Evolutionary conservation across 164 flowering plant genomes (phyloP), one percentile per base, ranked within the genome.

Genomic region (Taxillus chinensis): DNA sequence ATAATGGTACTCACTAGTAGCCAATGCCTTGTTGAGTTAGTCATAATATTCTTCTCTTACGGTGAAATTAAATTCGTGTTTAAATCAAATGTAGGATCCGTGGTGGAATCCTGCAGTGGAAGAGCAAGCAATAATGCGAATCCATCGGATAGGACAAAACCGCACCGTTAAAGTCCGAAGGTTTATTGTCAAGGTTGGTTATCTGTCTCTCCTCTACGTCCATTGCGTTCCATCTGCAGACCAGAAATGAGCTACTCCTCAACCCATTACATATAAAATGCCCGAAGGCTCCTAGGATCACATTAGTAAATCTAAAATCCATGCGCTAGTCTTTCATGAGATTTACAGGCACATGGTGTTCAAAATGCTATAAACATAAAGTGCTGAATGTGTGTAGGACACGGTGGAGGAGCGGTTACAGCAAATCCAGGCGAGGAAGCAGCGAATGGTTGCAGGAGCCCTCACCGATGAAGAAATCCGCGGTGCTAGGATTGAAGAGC

Each of bases 91-190:
- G 57, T 61, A 89, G 96, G 93, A 89, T 78, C 96, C 96, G 41
- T 89, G 96, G 93, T 89, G 96, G 96, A 89, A 89, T 70, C 96
- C 96, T n/a, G 93, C 93, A 3, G 93, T 85, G 3, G 93, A 89
- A 72, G 96, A 89, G 74, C 96, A 85, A 73, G 96, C 93, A 38
- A 78, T 89, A n/a, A 85, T 89, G 93, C 66, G 88, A 63, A 84
- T 87, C 64, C 96, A 90, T 62, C 84, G 91, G 12, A 86, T 90
- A 60, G 96, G 96, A 17, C 96, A 90, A 62, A 87, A 83, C 64
- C 68, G 78, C 58, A 78, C 67, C 2, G 92, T 90, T 55, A 11
- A 14, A 39, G 92, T 90, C 10, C 67, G 83, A 63, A 83, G 96
- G 67, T 90, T 90, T 74, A 83, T 86, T 57, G 95, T 87, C 59